A percentile compares a stretch with the other conserved stretches of the same genome.
Evolutionary conservation across 2,329 filamentous ascomycete species (phyloP).

Genomic region (Arthrobotrys iridis): DNA sequence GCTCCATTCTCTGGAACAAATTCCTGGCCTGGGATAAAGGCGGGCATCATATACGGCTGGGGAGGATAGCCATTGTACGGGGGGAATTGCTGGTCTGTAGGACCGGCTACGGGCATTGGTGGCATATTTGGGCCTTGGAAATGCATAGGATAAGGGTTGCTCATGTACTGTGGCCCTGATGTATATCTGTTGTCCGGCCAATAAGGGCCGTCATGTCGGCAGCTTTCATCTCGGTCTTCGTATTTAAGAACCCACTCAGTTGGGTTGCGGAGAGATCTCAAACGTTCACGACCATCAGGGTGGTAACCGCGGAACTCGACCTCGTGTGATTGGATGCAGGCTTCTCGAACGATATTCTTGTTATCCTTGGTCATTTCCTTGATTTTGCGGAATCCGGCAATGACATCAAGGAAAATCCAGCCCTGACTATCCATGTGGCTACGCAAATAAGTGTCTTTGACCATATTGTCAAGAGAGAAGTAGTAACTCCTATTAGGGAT

Average conservation of each 20-base stretch:
- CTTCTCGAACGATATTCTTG: slow-evolving; percentile 76
- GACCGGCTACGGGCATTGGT: slow-evolving; percentile 43
- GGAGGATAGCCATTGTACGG: slow-evolving; percentile 42
- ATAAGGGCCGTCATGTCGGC: slow-evolving; percentile 77
- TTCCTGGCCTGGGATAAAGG: slow-evolving; percentile 47
- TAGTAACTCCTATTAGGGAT: slow-evolving; percentile 76
- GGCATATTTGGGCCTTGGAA: slow-evolving; percentile 58
- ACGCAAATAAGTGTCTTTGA: slow-evolving; percentile 89
- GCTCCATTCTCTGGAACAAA: slow-evolving; percentile 54
- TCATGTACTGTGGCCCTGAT: slow-evolving; percentile 60
- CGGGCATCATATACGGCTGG: slow-evolving; percentile 34
- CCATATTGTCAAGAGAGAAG: slow-evolving; percentile 93
- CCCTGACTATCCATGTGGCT: slow-evolving; percentile 95
- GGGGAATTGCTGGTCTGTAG: slow-evolving; percentile 40
- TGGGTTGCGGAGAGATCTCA: slow-evolving; percentile 46
- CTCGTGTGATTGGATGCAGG: slow-evolving; percentile 75
- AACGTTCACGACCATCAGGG: slow-evolving; percentile 48
- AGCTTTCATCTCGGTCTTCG: slow-evolving; percentile 75
- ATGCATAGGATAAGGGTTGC: slow-evolving; percentile 61
- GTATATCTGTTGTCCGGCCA: slow-evolving; percentile 61
- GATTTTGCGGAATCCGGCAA: slow-evolving; percentile 87
- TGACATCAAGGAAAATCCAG: slow-evolving; percentile 81
- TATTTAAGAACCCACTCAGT: slow-evolving; percentile 76
- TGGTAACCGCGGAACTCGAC: slow-evolving; percentile 71
- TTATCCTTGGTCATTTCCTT: slow-evolving; percentile 74